These are phyloP conservation scores for Cynara cardunculus DNA, from an alignment of 129 eudicot species.

Conservation along the genomic window DNA sequence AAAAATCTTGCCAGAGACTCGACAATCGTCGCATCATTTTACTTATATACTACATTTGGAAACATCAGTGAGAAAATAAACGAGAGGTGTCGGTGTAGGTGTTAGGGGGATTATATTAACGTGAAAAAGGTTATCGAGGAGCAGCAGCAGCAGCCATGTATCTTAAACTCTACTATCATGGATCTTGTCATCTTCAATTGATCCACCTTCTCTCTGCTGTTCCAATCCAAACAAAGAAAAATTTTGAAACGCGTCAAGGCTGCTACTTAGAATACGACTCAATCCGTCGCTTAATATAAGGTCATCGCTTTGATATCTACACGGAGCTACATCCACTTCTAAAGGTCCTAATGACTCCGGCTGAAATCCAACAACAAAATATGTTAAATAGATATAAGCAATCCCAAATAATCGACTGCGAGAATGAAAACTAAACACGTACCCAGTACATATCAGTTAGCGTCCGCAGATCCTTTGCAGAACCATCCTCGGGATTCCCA, in stretches of 20 bases:
- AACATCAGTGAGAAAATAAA: background rate
- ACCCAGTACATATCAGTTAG: conserved; percentile 92
- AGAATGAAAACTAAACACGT: background rate
- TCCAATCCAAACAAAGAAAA: conserved; percentile 65
- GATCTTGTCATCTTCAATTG: conserved; percentile 27
- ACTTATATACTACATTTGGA: background rate
- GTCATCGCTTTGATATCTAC: conserved; percentile 83
- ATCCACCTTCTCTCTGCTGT: conserved; percentile 49
- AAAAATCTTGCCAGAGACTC: background rate
- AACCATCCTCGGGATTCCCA: conserved; percentile 28
- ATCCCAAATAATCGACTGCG: background rate
- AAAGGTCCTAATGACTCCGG: conserved; percentile 91
- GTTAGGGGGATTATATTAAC: conserved; percentile 29
- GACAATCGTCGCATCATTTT: background rate
- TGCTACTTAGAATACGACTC: conserved; percentile 80
- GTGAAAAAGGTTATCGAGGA: conserved; percentile 9
- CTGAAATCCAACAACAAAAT: conserved; percentile 40
- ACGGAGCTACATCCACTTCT: conserved; percentile 73
- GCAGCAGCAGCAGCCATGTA: background rate
- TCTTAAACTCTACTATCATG: background rate
- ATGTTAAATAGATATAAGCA: background rate
- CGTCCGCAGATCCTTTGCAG: conserved; percentile 45
- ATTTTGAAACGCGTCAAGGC: conserved; percentile 84
- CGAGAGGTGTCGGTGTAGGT: background rate
- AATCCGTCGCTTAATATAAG: conserved; percentile 77